Conservation (phyloP, 805 yeast genomes). For the Debaryomyces tyrocola region DNA sequence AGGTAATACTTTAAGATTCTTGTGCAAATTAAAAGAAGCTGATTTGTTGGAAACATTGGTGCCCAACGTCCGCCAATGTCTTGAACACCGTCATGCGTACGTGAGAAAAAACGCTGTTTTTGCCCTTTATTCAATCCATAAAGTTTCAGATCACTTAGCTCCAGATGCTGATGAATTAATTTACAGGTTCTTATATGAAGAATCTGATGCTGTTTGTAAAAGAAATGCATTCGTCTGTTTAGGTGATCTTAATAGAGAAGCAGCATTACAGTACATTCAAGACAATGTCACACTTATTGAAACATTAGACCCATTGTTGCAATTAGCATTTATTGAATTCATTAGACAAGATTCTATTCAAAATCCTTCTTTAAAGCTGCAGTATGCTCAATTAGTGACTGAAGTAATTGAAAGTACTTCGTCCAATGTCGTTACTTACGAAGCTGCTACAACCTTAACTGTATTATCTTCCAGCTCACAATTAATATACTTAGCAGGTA, state of each 20-base stretch:
- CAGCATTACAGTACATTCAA: constrained; percentile 80
- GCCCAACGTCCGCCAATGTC: constrained; percentile 85
- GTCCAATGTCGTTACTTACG: constrained; percentile 77
- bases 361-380: constrained; percentile 63
- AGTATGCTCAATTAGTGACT: constrained; percentile 69
- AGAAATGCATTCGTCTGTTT: constrained; percentile 93
- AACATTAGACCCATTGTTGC: constrained; percentile 77
- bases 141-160: constrained; percentile 79
- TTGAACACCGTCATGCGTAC: constrained; percentile 96
- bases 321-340: constrained; percentile 87
- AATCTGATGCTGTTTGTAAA: constrained; percentile 90
- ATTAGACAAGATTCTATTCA: constrained; percentile 75
- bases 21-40: constrained; percentile 87
- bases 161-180: constrained; percentile 96
- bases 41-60: constrained; percentile 94
- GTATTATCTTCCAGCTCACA: constrained; percentile 62
- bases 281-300: constrained; percentile 61
- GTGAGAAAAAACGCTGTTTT: constrained; percentile 96
- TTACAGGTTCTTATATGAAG: constrained; percentile 68
- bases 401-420: constrained; percentile 71
- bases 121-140: constrained; percentile 80
- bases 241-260: constrained; percentile 77
- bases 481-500: constrained; percentile 75
- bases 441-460: constrained; percentile 82
- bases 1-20: constrained; percentile 91